Evolutionary conservation across 2,329 filamentous ascomycete genomes (phyloP), one percentile per base, ranked within the genome.

Genomic region (Penicillium sp.): DNA sequence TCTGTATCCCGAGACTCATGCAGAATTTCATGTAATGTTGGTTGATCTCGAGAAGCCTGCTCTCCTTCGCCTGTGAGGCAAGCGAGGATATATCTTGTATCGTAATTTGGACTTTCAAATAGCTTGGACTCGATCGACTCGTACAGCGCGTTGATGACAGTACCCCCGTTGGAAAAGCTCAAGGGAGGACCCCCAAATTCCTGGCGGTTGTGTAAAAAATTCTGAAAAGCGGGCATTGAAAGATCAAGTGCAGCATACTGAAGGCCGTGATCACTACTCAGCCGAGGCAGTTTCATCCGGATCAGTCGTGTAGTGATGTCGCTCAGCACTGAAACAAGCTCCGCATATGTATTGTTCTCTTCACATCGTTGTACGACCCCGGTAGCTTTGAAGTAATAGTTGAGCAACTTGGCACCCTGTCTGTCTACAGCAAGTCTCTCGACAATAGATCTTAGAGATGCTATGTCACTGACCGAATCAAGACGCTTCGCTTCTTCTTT

Each of bases 311-410:
- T 64, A 38, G 70, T 55, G 28, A 76, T 63, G 19, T 71, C 74
- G 59, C 71, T 72, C 33, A 78, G 57, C 3, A 67, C 60, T 6
- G 67, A 67, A 16, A 76, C 62, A 22, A 78, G 68, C 51, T 78
- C 75, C 8, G 66, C 63, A 46, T 69, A 70, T 14, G 72, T 70
- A 51, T 65, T 60, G 33, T 62, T 53, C n/a, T 49, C 64, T 55
- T 70, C 60, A 56, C 68, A 74, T 26, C 57, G 66, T 40, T 63
- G 52, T 14, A 78, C 53, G 8, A 66, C 68, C 55, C 11, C 4
- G 16, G 52, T 30, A 22, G n/a, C 54, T 61, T 13, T 16, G 28
- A 48, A 13, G 14, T 46, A 7, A 30, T 35, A 28, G 25, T 46
- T 65, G 28, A 68, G 55, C 19, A 63, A 3, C 19, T 38, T 22